A percentile compares a stretch with the other conserved stretches of the same genome.
Conservation (phyloP, 1,139 yeast genomes). For the Sugiyamaella pinicola region DNA sequence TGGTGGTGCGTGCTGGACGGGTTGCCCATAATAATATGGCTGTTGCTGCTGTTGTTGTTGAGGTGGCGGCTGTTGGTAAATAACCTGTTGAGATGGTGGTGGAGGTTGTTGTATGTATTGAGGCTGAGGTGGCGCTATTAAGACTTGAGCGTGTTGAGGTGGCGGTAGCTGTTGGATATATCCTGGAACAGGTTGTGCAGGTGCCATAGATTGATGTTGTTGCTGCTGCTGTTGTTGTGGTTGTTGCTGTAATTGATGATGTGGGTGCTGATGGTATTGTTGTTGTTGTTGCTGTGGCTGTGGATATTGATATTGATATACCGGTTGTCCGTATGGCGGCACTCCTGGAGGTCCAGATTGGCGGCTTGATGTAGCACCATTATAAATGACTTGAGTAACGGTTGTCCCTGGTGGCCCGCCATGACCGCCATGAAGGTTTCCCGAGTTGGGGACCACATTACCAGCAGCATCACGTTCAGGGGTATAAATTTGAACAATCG, state of each 20-base stretch:
- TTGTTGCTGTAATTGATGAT: conserved; percentile 10
- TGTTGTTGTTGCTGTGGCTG: conserved; percentile 17
- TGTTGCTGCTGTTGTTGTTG: conserved; percentile 20
- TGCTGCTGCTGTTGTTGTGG: conserved; percentile 23
- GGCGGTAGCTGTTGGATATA: background rate
- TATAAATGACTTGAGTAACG: conserved; percentile 10
- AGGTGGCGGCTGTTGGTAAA: conserved; percentile 25
- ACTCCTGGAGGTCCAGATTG: conserved; percentile 1
- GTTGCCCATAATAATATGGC: background rate
- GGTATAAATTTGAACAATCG: conserved; percentile 23
- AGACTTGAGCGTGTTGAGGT: background rate
- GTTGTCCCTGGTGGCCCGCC: conserved; percentile 17
- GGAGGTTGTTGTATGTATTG: conserved; percentile 20
- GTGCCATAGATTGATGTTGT: conserved; percentile 23
- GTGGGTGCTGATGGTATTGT: conserved; percentile 13
- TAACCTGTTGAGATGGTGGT: conserved; percentile 22
- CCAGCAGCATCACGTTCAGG: conserved; percentile 18
- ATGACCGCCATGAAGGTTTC: conserved; percentile 8
- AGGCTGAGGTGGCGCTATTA: background rate
- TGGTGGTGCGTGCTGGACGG: conserved; percentile 5
- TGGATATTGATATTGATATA: conserved; percentile 1
- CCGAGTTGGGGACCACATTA: conserved; percentile 4
- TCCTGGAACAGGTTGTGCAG: conserved; percentile 14
- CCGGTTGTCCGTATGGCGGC: conserved; percentile 2
- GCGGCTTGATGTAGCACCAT: background rate